Evolutionary conservation across 2,329 filamentous ascomycete species (phyloP).

Genomic region (Cladophialophora psammophila): DNA sequence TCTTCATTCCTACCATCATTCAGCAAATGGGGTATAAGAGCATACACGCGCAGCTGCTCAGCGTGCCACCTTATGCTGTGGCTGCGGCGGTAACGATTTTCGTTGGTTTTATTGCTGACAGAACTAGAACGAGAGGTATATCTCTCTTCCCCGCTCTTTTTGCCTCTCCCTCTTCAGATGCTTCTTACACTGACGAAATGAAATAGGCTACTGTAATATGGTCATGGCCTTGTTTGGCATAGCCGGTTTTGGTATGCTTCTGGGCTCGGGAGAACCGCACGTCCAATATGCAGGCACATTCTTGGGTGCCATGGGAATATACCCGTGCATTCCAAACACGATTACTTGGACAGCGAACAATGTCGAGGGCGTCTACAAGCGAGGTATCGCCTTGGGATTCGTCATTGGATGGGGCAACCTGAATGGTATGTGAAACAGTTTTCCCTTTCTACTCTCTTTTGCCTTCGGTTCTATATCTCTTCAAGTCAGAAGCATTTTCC

Average conservation of each 20-base stretch:
- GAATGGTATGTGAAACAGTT: conserved; percentile 57
- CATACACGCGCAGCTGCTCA: conserved; percentile 73
- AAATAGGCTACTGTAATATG: conserved; percentile 83
- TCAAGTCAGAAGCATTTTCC: neutral
- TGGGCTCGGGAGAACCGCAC: conserved; percentile 67
- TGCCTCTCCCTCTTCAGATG: neutral
- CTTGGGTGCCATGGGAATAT: conserved; percentile 85
- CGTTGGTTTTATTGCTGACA: conserved; percentile 79
- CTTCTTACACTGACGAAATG: conserved; percentile 36
- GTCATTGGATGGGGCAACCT: conserved; percentile 94
- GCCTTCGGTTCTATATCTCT: conserved; percentile 1
- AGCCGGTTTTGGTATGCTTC: conserved; percentile 78
- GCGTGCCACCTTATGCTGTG: conserved; percentile 76
- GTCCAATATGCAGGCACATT: conserved; percentile 86
- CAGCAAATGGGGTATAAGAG: conserved; percentile 64
- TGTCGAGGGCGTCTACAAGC: conserved; percentile 85
- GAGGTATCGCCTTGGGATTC: conserved; percentile 84
- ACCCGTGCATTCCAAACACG: conserved; percentile 85
- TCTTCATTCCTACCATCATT: conserved; percentile 84
- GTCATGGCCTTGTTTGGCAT: conserved; percentile 73
- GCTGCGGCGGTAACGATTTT: conserved; percentile 71
- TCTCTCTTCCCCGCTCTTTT: neutral
- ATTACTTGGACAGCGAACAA: conserved; percentile 91
- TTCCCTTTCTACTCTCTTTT: neutral
- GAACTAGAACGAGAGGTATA: conserved; percentile 57